Percentiles rank a stretch among this genome's conserved stretches.
Conservation (phyloP, 2,329 filamentous ascomycete species). For the Aureobasidium musti region DNA sequence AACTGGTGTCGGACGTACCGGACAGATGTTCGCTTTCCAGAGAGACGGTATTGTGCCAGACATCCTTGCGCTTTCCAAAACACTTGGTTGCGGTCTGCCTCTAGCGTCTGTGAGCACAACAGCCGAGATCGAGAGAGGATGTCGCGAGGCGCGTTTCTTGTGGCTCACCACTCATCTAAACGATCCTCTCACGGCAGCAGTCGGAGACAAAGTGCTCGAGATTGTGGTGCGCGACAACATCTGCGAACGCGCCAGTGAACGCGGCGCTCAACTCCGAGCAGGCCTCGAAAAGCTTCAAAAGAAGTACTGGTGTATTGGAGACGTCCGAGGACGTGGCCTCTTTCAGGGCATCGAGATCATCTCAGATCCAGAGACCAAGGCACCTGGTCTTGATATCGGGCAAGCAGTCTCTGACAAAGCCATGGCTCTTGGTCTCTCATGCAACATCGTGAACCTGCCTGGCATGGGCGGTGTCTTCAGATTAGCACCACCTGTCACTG, state of each 20-base stretch:
- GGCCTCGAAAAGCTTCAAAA: constrained; percentile 34
- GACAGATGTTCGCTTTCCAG: constrained; percentile 61
- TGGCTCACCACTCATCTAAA: constrained; percentile 41
- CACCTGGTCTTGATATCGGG: constrained; percentile 36
- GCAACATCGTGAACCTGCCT: constrained; percentile 37
- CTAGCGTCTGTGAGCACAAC: constrained; percentile 38
- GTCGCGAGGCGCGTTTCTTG: constrained; percentile 36
- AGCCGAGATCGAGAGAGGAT: constrained; percentile 33
- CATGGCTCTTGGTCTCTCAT: constrained; percentile 37
- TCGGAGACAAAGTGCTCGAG: constrained; percentile 40
- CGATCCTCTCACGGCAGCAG: constrained; percentile 38
- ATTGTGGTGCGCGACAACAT: constrained; percentile 39
- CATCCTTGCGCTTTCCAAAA: constrained; percentile 47
- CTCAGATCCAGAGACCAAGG: constrained; percentile 35
- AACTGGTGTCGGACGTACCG: constrained; percentile 59
- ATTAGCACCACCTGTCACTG: constrained; percentile 39
- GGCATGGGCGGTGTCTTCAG: constrained; percentile 40
- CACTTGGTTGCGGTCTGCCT: constrained; percentile 39
- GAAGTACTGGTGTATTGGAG: constrained; percentile 40
- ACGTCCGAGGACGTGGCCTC: constrained; percentile 39
- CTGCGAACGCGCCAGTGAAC: constrained; percentile 31
- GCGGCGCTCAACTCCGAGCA: constrained; percentile 35
- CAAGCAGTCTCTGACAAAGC: constrained; percentile 34
- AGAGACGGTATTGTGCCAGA: constrained; percentile 44
- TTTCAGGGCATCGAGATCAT: constrained; percentile 41